phyloP scores from a whole-genome alignment of 1,284 basidiomycete genomes.

The Dichomitus squalens region DNA sequence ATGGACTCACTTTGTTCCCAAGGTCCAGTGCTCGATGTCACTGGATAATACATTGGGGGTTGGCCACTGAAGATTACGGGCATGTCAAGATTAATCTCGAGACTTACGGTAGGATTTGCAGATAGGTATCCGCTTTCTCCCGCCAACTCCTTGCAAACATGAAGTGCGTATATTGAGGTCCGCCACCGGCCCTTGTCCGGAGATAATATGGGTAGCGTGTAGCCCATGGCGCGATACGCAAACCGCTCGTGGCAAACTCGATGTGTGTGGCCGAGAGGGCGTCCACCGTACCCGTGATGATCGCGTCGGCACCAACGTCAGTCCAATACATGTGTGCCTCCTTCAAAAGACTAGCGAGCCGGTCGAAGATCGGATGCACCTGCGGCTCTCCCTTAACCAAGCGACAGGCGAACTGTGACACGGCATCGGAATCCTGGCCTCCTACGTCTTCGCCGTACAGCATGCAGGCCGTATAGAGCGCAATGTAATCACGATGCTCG shows the following conservation, averaged over 20 bases:
- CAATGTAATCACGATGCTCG: constrained; percentile 23
- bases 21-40: constrained; percentile 23
- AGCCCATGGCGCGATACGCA: constrained; percentile 11
- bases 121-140: constrained; percentile 17
- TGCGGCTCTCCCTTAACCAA: constrained; percentile 16
- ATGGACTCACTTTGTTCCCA: constrained; percentile 19
- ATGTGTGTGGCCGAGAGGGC: constrained; percentile 15
- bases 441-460: constrained; percentile 23
- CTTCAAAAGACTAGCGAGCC: constrained; percentile 14
- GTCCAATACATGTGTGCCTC: constrained; percentile 21
- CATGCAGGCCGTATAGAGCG: constrained; percentile 24
- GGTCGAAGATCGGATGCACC: constrained; percentile 20
- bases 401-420: constrained; percentile 19
- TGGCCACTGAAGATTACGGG: too few species aligned
- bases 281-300: constrained; percentile 21
- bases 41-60: background rate
- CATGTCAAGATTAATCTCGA: background rate
- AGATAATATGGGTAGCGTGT: constrained; percentile 21
- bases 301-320: constrained; percentile 20
- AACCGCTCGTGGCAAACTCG: constrained; percentile 16
- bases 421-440: constrained; percentile 13
- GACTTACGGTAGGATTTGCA: constrained; percentile 23
- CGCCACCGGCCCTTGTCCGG: constrained; percentile 18
- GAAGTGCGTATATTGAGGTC: constrained; percentile 22
- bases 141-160: constrained; percentile 23